Conservation (phyloP, 139 green algal genomes). For the Chlorella sp. region DNA sequence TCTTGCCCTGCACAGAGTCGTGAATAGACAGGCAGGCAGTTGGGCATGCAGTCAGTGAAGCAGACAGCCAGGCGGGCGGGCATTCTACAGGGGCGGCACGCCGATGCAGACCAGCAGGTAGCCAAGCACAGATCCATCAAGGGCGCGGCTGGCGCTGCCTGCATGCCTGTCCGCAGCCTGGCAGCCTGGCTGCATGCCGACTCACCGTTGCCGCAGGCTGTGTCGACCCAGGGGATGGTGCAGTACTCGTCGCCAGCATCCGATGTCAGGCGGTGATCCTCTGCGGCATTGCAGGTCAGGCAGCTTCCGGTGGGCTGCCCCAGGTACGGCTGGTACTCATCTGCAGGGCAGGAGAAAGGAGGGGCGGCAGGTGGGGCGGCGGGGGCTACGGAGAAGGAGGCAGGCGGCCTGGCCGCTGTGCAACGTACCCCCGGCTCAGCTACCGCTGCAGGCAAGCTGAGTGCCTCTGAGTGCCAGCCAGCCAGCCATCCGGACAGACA, state of each 20-base stretch:
- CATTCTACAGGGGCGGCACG: too few species aligned
- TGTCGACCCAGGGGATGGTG: background rate
- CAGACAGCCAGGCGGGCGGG: too few species aligned
- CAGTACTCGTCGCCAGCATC: slow-evolving; percentile 16
- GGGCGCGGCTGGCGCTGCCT: background rate
- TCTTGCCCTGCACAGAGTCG: background rate
- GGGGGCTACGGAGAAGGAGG: background rate
- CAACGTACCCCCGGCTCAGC: too few species aligned
- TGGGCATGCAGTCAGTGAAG: too few species aligned
- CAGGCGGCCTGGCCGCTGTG: background rate
- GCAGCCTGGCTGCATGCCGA: background rate
- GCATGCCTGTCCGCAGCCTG: too few species aligned
- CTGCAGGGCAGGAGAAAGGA: background rate
- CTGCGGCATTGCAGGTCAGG: background rate
- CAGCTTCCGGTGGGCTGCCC: background rate
- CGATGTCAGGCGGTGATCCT: background rate
- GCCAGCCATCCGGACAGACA: background rate
- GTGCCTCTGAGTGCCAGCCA: too few species aligned
- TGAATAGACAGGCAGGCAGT: too few species aligned
- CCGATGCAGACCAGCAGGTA: too few species aligned
- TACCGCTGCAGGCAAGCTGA: too few species aligned
- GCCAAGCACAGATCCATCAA: too few species aligned
- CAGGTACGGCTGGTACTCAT: slow-evolving; percentile 20
- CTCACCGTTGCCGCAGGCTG: slow-evolving; percentile 9
- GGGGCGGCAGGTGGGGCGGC: background rate